Evolutionary conservation across 2,329 filamentous ascomycete genomes (phyloP), one percentile per base, ranked within the genome.

Genomic region (Aspergillus caelatus): DNA sequence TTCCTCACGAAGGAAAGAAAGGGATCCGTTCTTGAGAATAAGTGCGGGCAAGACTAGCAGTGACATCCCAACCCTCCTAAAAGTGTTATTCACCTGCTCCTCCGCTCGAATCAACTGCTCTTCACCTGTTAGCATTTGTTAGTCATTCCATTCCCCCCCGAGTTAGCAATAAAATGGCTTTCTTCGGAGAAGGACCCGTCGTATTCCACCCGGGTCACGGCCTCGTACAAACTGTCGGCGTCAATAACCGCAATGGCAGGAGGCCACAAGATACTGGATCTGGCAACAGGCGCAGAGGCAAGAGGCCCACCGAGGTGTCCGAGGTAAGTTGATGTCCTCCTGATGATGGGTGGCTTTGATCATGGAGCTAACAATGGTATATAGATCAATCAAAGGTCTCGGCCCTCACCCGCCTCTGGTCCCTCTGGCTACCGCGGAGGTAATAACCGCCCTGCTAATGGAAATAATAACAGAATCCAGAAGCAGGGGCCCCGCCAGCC

Each of bases 1-100:
- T 60, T 50, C 52, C 58, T 60, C 50, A 55, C 50, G 36, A 54
- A 60, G 58, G 58, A 60, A 60, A 60, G 43, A 60, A 60, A 60
- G 58, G 48, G 46, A 60, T 55, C 58, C 58, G 58, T 60, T 60
- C 48, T 60, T 23, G 58, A 60, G 14, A 60, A 43, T 60, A 60
- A 34, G 58, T 32, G 9, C 58, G 48, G 41, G 21, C 58, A 60
- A 34, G 41, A 34, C 48, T 54, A 43, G 58, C 50, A 60, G 48
- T 54, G 58, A 48, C 16, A 60, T 46, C 4, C 58, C 32, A 6
- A 36, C 39, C 26, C 26, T 30, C 28, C 41, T 43, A 41, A 60
- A 43, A 45, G 3, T 60, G 58, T 55, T 54, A 54, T 55, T 32
- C 10, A 39, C 32, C 52, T 55, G 52, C 48, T 39, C 19, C 21